These are phyloP conservation scores for Aspergillus campestris DNA, from an alignment of 495 filamentous ascomycete genomes.

Conservation along the genomic window DNA sequence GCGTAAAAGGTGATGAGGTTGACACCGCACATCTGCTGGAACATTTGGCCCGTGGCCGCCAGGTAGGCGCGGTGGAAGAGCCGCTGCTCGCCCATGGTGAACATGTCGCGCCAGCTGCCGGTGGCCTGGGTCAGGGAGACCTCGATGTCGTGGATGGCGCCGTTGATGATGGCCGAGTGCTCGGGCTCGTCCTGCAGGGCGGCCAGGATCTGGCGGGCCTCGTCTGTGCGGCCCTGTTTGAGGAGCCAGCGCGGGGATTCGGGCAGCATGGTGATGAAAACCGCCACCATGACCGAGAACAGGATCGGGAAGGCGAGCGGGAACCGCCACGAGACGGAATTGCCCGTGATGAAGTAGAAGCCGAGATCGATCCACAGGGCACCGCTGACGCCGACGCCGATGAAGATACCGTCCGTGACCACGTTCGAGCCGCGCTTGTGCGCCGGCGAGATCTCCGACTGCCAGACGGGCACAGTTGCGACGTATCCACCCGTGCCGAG, in stretches of 20 bases:
- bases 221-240: constrained; percentile 42
- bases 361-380: constrained; percentile 62
- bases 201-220: constrained; percentile 45
- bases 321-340: constrained; percentile 51
- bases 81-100: constrained; percentile 24
- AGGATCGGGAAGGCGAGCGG: constrained; percentile 58
- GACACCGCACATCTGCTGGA: constrained; percentile 48
- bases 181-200: constrained; percentile 21
- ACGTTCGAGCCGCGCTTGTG: constrained; percentile 55
- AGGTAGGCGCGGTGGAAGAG: constrained; percentile 27
- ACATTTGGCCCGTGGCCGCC: constrained; percentile 22
- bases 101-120: constrained; percentile 22
- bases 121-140: constrained; percentile 27
- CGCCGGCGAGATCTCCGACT: constrained; percentile 52
- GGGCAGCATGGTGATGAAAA: constrained; percentile 42
- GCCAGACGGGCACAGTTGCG: constrained; percentile 57
- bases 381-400: constrained; percentile 57
- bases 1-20: constrained; percentile 56
- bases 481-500: constrained; percentile 56
- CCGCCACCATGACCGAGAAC: constrained; percentile 43
- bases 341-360: constrained; percentile 42
- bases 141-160: constrained; percentile 31
- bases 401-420: constrained; percentile 56
- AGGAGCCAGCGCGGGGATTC: constrained; percentile 54
- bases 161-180: constrained; percentile 17